phyloP scores from a whole-genome alignment of 2,329 filamentous ascomycete genomes.

The Sphaerostilbella broomeana region DNA sequence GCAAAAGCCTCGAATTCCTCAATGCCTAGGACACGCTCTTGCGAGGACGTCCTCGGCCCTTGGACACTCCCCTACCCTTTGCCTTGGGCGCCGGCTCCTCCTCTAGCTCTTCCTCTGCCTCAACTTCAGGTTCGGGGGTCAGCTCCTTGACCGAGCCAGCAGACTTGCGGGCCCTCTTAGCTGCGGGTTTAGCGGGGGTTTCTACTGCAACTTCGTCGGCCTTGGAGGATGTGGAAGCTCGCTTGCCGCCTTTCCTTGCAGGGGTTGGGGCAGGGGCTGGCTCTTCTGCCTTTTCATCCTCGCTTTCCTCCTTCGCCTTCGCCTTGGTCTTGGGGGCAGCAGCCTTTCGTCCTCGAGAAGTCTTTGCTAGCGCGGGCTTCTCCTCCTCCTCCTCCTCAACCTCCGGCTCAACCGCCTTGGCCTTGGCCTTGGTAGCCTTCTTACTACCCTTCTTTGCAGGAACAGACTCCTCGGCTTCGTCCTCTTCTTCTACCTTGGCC shows the following conservation, averaged over 20 bases:
- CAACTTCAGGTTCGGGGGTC: constrained; percentile 3
- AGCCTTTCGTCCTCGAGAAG: constrained; percentile 13
- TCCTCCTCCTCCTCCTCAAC: constrained; percentile 12
- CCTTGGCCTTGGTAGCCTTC: constrained; percentile 11
- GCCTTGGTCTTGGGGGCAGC: constrained; percentile 12
- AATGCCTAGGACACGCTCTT: too few species aligned
- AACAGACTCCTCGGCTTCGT: constrained; percentile 13
- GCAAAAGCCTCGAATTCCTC: too few species aligned
- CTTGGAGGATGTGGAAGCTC: constrained; percentile 10
- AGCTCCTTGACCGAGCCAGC: constrained; percentile 2
- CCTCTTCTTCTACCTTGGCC: constrained; percentile 8
- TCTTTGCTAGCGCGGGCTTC: constrained; percentile 16
- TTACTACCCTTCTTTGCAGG: constrained; percentile 11
- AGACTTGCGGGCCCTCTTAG: constrained; percentile 24
- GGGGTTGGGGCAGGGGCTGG: constrained; percentile 9
- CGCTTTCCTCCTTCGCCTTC: constrained; percentile 9
- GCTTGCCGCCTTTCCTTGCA: constrained; percentile 14
- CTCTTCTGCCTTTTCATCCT: constrained; percentile 15
- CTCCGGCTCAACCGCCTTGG: constrained; percentile 1
- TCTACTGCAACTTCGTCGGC: constrained; percentile 16
- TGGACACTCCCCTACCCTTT: too few species aligned
- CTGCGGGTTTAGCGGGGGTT: constrained; percentile 15
- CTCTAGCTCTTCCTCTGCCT: constrained; percentile 1
- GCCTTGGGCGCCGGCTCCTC: constrained; percentile 5
- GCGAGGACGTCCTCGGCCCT: constrained; percentile 23